Percentiles rank a stretch among this genome's conserved stretches.
These are phyloP conservation scores for Paragyromitra xinjiangensis DNA, from an alignment of 495 filamentous ascomycete species.

Conservation along the genomic window DNA sequence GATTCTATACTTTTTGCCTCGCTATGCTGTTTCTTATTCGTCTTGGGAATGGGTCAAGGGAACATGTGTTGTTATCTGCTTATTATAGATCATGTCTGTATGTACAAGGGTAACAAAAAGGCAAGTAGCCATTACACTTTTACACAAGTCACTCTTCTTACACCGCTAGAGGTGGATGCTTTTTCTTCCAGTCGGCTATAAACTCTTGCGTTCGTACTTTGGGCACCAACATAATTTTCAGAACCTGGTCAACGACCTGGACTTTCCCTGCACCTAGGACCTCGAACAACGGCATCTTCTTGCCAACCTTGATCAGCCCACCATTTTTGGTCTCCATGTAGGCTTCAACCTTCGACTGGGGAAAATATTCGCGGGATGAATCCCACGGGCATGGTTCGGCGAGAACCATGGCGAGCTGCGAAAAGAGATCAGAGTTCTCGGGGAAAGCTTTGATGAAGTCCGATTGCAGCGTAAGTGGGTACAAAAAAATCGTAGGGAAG, in stretches of 20 bases:
- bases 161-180: constrained; percentile 5
- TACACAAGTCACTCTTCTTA: neutral
- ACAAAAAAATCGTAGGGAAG: constrained; percentile 85
- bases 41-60: neutral
- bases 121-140: neutral
- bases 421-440: constrained; percentile 73
- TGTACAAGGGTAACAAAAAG: constrained; percentile 41
- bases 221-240: constrained; percentile 82
- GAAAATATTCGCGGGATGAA: constrained; percentile 69
- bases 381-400: constrained; percentile 84
- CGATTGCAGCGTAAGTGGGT: constrained; percentile 74
- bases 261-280: constrained; percentile 78
- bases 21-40: constrained; percentile 2
- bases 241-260: constrained; percentile 85
- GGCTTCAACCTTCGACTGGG: constrained; percentile 73
- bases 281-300: constrained; percentile 78
- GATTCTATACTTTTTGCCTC: constrained; percentile 3
- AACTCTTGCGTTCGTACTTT: constrained; percentile 72
- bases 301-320: constrained; percentile 88
- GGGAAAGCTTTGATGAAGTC: constrained; percentile 89
- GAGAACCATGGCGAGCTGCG: constrained; percentile 83
- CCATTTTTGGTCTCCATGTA: constrained; percentile 85
- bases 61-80: constrained; percentile 29
- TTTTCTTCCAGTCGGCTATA: constrained; percentile 81
- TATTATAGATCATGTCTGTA: constrained; percentile 41